These are phyloP conservation scores for Trichoderma sp. DNA, from an alignment of 2,329 filamentous ascomycete genomes.

Conservation along the genomic window DNA sequence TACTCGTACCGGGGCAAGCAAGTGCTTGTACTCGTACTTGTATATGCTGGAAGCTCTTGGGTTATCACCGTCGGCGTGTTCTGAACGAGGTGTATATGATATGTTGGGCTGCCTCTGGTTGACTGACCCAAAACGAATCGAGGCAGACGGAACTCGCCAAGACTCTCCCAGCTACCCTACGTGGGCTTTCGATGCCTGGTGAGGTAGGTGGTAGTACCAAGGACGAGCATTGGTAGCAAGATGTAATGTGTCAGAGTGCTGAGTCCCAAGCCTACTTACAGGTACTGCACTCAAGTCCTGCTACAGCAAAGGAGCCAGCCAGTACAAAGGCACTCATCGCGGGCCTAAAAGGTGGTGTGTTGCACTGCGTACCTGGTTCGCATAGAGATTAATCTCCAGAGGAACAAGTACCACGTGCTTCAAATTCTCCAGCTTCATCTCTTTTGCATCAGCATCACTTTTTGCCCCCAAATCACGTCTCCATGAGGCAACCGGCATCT, in stretches of 20 bases:
- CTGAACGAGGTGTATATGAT: not conserved
- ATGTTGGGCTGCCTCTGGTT: not conserved
- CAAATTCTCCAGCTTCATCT: slow-evolving; percentile 4
- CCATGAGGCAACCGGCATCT: slow-evolving; percentile 2
- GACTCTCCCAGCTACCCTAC: not conserved
- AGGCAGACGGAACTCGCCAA: not conserved
- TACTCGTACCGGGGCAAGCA: not conserved
- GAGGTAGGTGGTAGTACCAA: not conserved
- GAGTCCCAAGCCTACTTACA: not conserved
- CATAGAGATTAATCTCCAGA: slow-evolving; percentile 14
- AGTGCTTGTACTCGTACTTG: not conserved
- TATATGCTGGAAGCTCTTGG: not conserved
- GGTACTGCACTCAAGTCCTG: not conserved
- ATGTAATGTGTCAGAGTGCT: not conserved
- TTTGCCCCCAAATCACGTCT: slow-evolving; percentile 1
- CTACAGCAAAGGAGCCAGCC: not conserved
- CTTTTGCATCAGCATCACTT: not conserved
- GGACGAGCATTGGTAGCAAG: not conserved
- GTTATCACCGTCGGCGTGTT: not conserved
- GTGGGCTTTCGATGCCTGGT: not conserved
- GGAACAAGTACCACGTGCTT: slow-evolving; percentile 5
- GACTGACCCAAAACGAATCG: not conserved
- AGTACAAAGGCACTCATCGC: not conserved
- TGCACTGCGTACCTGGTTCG: slow-evolving; percentile 7
- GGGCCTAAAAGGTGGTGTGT: not conserved